phyloP scores from a whole-genome alignment of 495 filamentous ascomycete species.

The Penicillium cinerascens region DNA sequence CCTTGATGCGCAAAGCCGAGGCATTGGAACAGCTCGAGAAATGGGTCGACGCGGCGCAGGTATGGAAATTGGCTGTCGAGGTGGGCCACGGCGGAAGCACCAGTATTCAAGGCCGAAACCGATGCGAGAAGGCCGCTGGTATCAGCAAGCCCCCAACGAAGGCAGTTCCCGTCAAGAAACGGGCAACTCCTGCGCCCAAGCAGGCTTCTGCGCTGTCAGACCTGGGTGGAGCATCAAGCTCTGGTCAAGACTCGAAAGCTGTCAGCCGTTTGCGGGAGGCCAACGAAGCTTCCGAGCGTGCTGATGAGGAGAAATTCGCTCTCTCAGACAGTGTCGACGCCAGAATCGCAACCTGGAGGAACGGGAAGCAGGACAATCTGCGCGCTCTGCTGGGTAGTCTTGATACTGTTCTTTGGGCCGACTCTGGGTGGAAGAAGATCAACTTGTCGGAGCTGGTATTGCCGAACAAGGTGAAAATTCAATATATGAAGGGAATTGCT shows the following conservation, averaged over 20 bases:
- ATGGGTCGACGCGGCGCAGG: slow-evolving; percentile 76
- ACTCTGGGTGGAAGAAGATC: slow-evolving; percentile 93
- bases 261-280: slow-evolving; percentile 76
- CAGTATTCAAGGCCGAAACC: slow-evolving; percentile 79
- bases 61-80: slow-evolving; percentile 82
- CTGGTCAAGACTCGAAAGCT: slow-evolving; percentile 48
- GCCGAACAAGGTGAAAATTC: slow-evolving; percentile 88
- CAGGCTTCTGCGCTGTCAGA: slow-evolving; percentile 49
- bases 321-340: slow-evolving; percentile 81
- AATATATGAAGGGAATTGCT: slow-evolving; percentile 98
- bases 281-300: slow-evolving; percentile 76
- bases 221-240: slow-evolving; percentile 29
- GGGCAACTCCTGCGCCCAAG: slow-evolving; percentile 34
- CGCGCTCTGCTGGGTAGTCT: slow-evolving; percentile 84
- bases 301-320: slow-evolving; percentile 89
- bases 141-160: slow-evolving; percentile 48
- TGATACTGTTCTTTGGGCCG: slow-evolving; percentile 86
- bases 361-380: slow-evolving; percentile 87
- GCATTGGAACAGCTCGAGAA: slow-evolving; percentile 92
- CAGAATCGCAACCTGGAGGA: slow-evolving; percentile 72
- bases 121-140: slow-evolving; percentile 80
- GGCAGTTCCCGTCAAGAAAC: slow-evolving; percentile 34
- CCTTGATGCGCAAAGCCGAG: slow-evolving; percentile 89
- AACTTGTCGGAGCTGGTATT: slow-evolving; percentile 87
- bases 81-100: slow-evolving; percentile 76